Evolutionary conservation across 169 alveolate genomes (phyloP), one percentile per base, ranked within the genome.

Genomic region (Plasmodium inui): DNA sequence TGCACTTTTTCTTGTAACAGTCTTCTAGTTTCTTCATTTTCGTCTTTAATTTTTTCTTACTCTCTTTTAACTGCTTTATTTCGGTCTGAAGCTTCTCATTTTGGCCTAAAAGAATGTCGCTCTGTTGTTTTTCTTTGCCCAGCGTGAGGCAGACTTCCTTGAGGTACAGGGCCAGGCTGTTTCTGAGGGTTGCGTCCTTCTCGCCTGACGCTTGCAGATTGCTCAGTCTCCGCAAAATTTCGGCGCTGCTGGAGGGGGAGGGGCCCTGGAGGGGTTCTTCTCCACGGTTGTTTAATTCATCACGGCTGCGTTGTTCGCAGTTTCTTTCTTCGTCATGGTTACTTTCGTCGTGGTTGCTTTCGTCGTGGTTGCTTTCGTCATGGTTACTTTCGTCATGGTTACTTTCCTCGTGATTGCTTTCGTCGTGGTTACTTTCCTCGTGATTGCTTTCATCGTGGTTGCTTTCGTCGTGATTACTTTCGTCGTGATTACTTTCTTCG

Each of bases 81-180:
- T 86, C 71, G 10, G 5, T 86, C 44, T 86, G 81, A 19, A 86
- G 61, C 26, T 55, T 76, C 55, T 70, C 80, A 28, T 86, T 86
- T 76, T 86, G 82, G 34, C 37, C 32, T 34, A 86, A 26, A 37
- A 86, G 70, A 1, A 74, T 86, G 28, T 86, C 41, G 26, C 55
- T 86, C 44, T 86, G 61, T 74, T 86, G 93, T 3, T 86, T 86
- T 86, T 86, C 93, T 32, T 86, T 76, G 55, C 82, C 85, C 30
- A 76, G 67, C 44, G 67, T 76, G 19, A 86, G 44, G 26, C 74
- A 86, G 17, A 57, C 85, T 50, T 86, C 93, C 71, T 76, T 86
- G 28, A 86, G 26, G 28, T 86, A 41, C 10, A 86, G 14, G 30
- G 55, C 86, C 22, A 86, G 81, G 44, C 70, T 86, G 34, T 76